Evolutionary conservation across 2,329 filamentous ascomycete species (phyloP), one percentile per base, ranked within the genome.

Genomic region (Cadophora sp.): DNA sequence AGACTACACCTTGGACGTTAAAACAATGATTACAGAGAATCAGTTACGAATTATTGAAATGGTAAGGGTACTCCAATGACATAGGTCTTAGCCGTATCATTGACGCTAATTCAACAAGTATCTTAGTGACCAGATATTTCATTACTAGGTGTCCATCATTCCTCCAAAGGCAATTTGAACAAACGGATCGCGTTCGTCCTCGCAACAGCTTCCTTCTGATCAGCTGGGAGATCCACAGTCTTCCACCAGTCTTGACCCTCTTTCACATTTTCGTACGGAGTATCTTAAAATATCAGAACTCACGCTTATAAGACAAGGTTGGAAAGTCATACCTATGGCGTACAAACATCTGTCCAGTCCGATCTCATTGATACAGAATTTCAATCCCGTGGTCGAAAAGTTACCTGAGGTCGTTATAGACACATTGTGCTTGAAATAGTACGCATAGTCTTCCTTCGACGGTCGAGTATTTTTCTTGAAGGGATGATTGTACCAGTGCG

Each of bases 351-450:
- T 76, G 64, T 86, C 83, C 4, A 83, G 77, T 8, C 84, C 81
- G 34, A 87, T 77, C 70, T 86, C 81, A 26, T 79, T 78, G 26
- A 84, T 79, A 58, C 82, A 83, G 62, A 81, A 87, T 69, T 86
- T 79, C 56, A 87, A 75, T 0, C 84, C 84, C 0, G 81, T 76
- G 0, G 84, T 86, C 0, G 83, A 86, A 72, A 87, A 88, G 73
- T 87, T 83, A 0, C 86, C 86, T 65, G 80, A 83, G 0, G 86
- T 87, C 4, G 86, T 88, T 70, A 87, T 82, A 83, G 83, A 87
- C 65, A 88, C 79, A 74, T 87, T 87, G 50, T 81, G 71, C 29
- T 79, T 79, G 76, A 87, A 88, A 76, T 87, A 88, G 24, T 87
- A 73, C 80, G 76, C 67, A 83, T 82, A 2, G 80, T 82, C 76